phyloP scores from a whole-genome alignment of 2,329 filamentous ascomycete genomes.

The Aureobasidium sp. region DNA sequence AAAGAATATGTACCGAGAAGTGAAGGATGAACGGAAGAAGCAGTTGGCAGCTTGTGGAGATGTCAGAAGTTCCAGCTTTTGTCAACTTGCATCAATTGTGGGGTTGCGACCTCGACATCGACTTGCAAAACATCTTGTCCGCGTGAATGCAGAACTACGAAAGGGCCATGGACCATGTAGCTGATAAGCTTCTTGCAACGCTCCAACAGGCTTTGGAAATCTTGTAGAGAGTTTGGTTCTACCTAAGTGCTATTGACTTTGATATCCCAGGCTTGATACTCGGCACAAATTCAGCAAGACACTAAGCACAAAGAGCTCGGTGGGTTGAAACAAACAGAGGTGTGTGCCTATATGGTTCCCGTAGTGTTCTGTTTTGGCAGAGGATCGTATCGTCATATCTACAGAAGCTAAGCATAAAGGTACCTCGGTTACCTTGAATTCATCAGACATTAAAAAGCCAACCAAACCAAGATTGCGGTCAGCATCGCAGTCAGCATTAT shows the following conservation, averaged over 20 bases:
- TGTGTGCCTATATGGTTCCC: not conserved
- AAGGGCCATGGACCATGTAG: not conserved
- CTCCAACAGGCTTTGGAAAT: not conserved
- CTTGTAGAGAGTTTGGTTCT: not conserved
- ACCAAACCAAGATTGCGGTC: not conserved
- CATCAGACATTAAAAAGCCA: not conserved
- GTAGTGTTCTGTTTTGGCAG: not conserved
- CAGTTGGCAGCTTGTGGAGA: not conserved
- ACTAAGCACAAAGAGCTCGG: not conserved
- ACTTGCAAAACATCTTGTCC: not conserved
- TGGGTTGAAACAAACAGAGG: not conserved
- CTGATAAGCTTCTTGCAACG: not conserved
- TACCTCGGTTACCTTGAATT: not conserved
- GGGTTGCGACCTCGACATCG: not conserved
- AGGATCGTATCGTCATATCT: not conserved
- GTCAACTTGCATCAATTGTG: not conserved
- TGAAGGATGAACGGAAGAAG: not conserved
- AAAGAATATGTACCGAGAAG: slow-evolving; percentile 7
- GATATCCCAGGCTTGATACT: not conserved
- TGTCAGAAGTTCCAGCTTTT: not conserved
- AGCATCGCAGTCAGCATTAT: not conserved
- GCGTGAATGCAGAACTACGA: not conserved
- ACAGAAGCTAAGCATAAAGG: not conserved
- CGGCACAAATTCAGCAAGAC: not conserved
- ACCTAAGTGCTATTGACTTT: not conserved